Percentiles rank a stretch among this genome's conserved stretches.
These are phyloP conservation scores for Pugionium dolabratum DNA, from an alignment of 345 rosid species.

Conservation along the genomic window DNA sequence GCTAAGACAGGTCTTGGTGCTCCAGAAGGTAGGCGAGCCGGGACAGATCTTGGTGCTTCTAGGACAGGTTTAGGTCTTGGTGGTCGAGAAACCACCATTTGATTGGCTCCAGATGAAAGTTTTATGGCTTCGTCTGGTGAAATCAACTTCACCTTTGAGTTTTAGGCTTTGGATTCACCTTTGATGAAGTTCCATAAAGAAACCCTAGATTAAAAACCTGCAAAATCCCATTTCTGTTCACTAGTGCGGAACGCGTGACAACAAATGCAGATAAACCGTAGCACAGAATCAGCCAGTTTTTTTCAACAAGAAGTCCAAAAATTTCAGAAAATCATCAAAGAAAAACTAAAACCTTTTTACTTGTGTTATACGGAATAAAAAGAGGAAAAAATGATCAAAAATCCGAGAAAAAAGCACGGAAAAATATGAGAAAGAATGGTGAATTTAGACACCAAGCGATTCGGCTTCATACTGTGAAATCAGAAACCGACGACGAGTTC, in stretches of 20 bases:
- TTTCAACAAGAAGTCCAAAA: too few species aligned
- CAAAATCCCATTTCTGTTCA: conserved; percentile 2
- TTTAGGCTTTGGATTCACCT: conserved; percentile 11
- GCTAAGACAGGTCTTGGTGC: neutral
- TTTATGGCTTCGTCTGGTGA: conserved; percentile 29
- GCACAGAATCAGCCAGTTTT: neutral
- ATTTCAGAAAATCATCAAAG: too few species aligned
- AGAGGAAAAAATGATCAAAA: conserved; percentile 3
- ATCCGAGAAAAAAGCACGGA: neutral
- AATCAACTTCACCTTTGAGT: conserved; percentile 32
- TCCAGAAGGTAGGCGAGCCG: neutral
- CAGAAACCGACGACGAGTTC: conserved; percentile 7
- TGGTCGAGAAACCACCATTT: conserved; percentile 1
- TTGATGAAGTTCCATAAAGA: too few species aligned
- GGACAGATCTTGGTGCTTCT: conserved; percentile 7
- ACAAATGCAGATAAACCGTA: conserved; percentile 6
- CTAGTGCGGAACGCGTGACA: conserved; percentile 12
- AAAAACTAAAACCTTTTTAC: neutral
- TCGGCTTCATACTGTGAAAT: conserved; percentile 10
- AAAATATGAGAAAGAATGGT: neutral
- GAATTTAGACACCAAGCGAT: neutral
- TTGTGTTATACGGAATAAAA: conserved; percentile 27
- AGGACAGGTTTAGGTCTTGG: neutral
- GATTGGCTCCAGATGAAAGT: conserved; percentile 20
- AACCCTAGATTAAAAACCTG: neutral